Evolutionary conservation across 257 asterid genomes (phyloP), one percentile per base, ranked within the genome.

Genomic region (Gardenia jasminoides): DNA sequence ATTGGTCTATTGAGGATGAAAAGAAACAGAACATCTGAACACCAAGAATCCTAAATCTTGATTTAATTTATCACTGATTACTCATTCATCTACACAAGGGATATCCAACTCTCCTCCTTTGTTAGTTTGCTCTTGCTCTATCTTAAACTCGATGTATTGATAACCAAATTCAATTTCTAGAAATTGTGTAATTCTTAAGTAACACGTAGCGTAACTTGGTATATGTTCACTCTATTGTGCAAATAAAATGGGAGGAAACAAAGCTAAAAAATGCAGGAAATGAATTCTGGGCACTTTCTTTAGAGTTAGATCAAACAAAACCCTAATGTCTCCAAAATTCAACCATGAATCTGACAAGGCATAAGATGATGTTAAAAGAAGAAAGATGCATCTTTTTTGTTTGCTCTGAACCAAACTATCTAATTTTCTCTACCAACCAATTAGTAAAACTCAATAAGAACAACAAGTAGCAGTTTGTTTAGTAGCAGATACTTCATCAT

Each of bases 401-500:
- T 65, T 62, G 17, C 43, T 4, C 16, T 15, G 39, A 46, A 31
- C n/a, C 70, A 66, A 66, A 66, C 22, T 66, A 30, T 31, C 24
- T 66, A 5, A 3, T 66, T 33, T 58, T 20, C 65, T 58, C 65
- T 7, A 58, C 62, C 59, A 76, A 30, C 69, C 77, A 30, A 28
- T 48, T 58, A 13, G n/a, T n/a, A n/a, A n/a, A 39, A n/a, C 80
- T 80, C 69, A 86, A 79, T 85, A 87, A 20, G 84, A 88, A 80
- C 98, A 93, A 81, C 97, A 89, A 75, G 54, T 77, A 48, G 82
- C 81, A 82, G 84, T 79, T 78, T 88, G 97, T 84, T 89, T 92
- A 64, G 96, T 90, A 52, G 95, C 91, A 24, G 97, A 89, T 2
- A 94, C 92, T 83, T 92, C 91, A 87, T 88, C 89, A 86, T 88